Conservation (phyloP, 495 filamentous ascomycete species). For the Parmelia sp. region DNA sequence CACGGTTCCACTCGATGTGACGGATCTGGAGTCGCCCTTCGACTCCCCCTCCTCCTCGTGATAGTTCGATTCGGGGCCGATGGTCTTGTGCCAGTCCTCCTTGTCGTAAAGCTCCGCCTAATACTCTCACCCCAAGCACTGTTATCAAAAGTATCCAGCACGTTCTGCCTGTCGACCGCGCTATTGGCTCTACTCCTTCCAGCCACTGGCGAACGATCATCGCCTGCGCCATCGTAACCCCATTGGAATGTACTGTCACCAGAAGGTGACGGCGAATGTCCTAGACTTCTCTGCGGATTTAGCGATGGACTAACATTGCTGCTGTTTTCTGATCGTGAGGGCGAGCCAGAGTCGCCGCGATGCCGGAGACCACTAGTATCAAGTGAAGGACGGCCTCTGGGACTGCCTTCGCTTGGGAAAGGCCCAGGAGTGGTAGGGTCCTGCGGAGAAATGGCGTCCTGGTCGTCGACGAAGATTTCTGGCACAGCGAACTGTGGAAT, state of each 20-base stretch:
- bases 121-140: conserved; percentile 93
- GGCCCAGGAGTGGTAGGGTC: conserved; percentile 15
- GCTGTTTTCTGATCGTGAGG: conserved; percentile 37
- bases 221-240: conserved; percentile 16
- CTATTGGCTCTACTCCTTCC: conserved; percentile 53
- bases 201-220: conserved; percentile 23
- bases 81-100: conserved; percentile 39
- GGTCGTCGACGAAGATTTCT: conserved; percentile 81
- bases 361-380: conserved; percentile 27
- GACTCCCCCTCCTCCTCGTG: conserved; percentile 21
- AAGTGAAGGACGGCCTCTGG: conserved; percentile 26
- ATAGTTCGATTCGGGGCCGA: conserved; percentile 12
- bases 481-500: conserved; percentile 80
- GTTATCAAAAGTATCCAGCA: conserved; percentile 73
- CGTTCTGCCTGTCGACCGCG: conserved; percentile 67
- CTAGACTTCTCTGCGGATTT: conserved; percentile 13
- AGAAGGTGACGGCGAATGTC: conserved; percentile 23
- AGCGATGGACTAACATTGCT: conserved; percentile 31
- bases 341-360: conserved; percentile 24
- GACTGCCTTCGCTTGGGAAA: conserved; percentile 14
- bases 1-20: neutral
- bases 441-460: conserved; percentile 39
- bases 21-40: conserved; percentile 14
- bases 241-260: conserved; percentile 18
- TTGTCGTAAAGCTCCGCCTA: conserved; percentile 75